Conservation (phyloP, 2,329 filamentous ascomycete species). For the Cordyceps farinosa region DNA sequence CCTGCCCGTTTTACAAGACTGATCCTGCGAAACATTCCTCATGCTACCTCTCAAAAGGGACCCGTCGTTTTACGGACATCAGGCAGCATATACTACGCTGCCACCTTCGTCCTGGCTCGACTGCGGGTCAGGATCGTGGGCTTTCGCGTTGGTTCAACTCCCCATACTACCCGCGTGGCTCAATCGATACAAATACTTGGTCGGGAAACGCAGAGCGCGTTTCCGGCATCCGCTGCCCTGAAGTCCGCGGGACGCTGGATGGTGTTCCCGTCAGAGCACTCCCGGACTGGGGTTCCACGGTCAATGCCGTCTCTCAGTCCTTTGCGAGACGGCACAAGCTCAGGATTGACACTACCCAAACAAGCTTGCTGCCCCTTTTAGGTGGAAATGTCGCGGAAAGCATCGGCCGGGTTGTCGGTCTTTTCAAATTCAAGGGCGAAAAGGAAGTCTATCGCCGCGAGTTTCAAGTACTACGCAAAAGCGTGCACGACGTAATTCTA, state of each 20-base stretch:
- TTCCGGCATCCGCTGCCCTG: background rate
- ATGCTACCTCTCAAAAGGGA: too few species aligned
- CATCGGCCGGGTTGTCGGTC: background rate
- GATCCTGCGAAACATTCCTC: too few species aligned
- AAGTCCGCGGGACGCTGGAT: background rate
- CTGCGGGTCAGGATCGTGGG: too few species aligned
- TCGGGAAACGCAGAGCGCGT: too few species aligned
- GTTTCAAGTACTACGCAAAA: background rate
- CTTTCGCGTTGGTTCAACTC: too few species aligned
- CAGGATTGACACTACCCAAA: background rate
- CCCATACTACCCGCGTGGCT: too few species aligned
- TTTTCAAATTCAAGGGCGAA: background rate
- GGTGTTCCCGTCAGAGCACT: background rate
- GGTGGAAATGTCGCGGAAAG: background rate
- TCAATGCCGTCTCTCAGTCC: background rate
- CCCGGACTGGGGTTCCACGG: background rate
- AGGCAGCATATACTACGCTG: too few species aligned
- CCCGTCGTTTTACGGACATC: too few species aligned
- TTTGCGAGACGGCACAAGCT: constrained; percentile 12
- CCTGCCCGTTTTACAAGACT: too few species aligned
- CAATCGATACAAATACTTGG: background rate
- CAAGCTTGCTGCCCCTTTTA: background rate
- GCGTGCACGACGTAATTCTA: background rate
- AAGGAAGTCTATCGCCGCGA: background rate
- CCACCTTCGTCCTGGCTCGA: too few species aligned